Evolutionary conservation across 2,329 filamentous ascomycete species (phyloP).

Genomic region (Aspergillus carbonarius): DNA sequence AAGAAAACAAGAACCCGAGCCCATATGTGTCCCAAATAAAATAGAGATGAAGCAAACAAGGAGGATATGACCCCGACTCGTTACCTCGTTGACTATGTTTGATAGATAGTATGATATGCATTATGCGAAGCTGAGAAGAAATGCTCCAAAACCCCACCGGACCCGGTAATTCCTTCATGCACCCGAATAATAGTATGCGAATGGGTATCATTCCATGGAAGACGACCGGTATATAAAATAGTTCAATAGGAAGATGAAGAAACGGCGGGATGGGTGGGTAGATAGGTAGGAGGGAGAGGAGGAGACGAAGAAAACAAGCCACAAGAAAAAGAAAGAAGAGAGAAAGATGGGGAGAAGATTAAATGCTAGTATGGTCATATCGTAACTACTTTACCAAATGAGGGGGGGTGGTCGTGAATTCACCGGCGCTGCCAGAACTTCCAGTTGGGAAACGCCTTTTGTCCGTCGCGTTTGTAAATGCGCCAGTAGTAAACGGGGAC

Average conservation of each 20-base stretch:
- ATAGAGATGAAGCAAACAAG: background rate
- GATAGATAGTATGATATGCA: background rate
- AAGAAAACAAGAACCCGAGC: background rate
- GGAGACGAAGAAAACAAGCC: background rate
- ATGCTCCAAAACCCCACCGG: background rate
- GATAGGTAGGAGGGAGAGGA: background rate
- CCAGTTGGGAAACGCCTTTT: constrained; percentile 36
- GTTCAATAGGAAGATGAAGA: background rate
- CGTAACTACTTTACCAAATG: background rate
- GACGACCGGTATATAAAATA: background rate
- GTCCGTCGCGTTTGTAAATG: constrained; percentile 64
- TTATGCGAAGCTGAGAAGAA: background rate
- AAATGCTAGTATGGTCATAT: background rate
- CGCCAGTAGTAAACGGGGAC: constrained; percentile 88
- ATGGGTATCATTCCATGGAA: constrained; percentile 4
- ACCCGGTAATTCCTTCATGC: background rate
- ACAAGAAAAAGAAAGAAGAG: background rate
- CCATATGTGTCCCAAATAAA: background rate
- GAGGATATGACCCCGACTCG: background rate
- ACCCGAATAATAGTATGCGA: constrained; percentile 1
- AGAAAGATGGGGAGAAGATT: background rate
- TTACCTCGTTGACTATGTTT: background rate
- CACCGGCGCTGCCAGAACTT: constrained; percentile 45
- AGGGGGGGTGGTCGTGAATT: background rate
- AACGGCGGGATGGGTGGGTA: background rate